A percentile compares a stretch with the other conserved stretches of the same genome.
phyloP scores from a whole-genome alignment of 2,329 filamentous ascomycete species.

The Scytalidium sp. region DNA sequence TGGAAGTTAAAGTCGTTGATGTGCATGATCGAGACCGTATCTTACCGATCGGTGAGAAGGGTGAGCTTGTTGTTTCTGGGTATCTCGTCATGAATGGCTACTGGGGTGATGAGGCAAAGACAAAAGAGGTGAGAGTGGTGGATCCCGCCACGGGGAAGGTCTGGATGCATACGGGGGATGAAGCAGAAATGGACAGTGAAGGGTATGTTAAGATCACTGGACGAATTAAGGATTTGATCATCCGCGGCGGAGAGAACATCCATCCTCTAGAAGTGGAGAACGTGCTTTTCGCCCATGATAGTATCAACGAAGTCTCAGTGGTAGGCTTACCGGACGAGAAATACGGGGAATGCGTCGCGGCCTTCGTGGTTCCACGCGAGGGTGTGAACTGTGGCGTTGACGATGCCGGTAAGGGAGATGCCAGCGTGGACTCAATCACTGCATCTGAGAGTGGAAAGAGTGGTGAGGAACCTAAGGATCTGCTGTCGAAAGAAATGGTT shows the following conservation, averaged over 20 bases:
- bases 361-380: conserved; percentile 62
- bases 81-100: conserved; percentile 93
- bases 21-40: conserved; percentile 56
- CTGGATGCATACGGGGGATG: conserved; percentile 94
- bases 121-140: conserved; percentile 62
- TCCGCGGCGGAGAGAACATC: conserved; percentile 93
- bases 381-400: conserved; percentile 24
- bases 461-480: conserved; percentile 6
- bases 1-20: conserved; percentile 73
- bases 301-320: conserved; percentile 73
- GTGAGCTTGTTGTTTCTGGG: conserved; percentile 79
- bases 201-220: conserved; percentile 89
- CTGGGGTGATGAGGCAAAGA: conserved; percentile 70
- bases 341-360: conserved; percentile 84
- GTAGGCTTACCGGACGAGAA: conserved; percentile 79
- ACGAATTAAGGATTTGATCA: conserved; percentile 92
- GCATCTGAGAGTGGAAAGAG: conserved; percentile 12
- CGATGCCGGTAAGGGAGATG: conserved; percentile 22
- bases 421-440: conserved; percentile 3
- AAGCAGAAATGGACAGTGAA: conserved; percentile 77
- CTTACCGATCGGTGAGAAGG: conserved; percentile 62
- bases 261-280: conserved; percentile 93
- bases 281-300: conserved; percentile 70
- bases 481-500: conserved; percentile 56
- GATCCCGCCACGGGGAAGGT: conserved; percentile 36